A percentile compares a stretch with the other conserved stretches of the same genome.
phyloP scores from a whole-genome alignment of 2,329 filamentous ascomycete genomes.

The Periconia digitata region DNA sequence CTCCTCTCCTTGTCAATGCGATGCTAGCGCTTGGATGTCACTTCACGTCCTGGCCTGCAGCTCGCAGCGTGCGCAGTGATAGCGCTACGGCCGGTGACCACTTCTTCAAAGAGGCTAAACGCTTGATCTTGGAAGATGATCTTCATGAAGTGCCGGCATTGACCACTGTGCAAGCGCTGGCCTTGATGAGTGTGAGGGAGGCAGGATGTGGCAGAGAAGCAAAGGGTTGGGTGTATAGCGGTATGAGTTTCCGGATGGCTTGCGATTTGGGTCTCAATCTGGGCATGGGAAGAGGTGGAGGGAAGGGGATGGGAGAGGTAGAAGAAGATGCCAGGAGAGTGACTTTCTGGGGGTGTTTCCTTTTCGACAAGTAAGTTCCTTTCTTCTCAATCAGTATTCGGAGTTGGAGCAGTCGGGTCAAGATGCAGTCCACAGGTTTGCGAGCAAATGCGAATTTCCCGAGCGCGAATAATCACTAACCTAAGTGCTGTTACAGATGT shows the following conservation, averaged over 20 bases:
- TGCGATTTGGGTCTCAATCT: constrained; percentile 91
- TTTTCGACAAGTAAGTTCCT: constrained; percentile 81
- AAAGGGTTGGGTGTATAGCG: constrained; percentile 97
- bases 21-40: constrained; percentile 93
- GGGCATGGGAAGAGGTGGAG: constrained; percentile 58
- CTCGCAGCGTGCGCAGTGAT: constrained; percentile 71
- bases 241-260: constrained; percentile 98
- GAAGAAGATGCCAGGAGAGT: constrained; percentile 88
- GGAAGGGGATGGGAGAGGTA: constrained; percentile 72
- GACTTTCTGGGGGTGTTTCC: constrained; percentile 96
- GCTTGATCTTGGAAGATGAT: constrained; percentile 85
- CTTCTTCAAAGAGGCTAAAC: constrained; percentile 92
- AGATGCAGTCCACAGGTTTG: no score
- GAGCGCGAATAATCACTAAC: no score
- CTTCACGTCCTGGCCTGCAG: constrained; percentile 77
- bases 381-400: no score
- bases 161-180: constrained; percentile 89
- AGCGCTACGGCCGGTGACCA: constrained; percentile 89
- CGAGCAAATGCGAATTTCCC: no score
- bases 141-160: constrained; percentile 88
- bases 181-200: constrained; percentile 94
- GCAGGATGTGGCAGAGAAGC: constrained; percentile 92
- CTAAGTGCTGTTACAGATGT: constrained; percentile 53
- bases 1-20: constrained; percentile 84
- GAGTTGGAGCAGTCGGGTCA: no score